phyloP scores from a whole-genome alignment of 2,329 filamentous ascomycete genomes.

The Aspergillaceae sp. region DNA sequence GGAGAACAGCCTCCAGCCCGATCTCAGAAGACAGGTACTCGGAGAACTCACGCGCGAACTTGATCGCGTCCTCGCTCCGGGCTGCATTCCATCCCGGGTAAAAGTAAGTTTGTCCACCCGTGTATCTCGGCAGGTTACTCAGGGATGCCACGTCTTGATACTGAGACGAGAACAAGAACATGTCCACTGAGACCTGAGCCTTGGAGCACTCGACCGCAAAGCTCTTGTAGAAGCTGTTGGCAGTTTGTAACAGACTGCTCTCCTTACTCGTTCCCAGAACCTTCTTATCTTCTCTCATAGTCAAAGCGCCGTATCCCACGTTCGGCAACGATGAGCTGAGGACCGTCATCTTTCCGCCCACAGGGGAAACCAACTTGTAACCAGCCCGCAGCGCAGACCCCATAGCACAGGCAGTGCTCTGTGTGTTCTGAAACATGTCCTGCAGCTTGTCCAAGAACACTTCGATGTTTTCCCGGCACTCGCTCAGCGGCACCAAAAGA shows the following conservation, averaged over 20 bases:
- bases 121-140: conserved; percentile 91
- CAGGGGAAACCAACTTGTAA: conserved; percentile 88
- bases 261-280: conserved; percentile 90
- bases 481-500: conserved; percentile 77
- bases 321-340: conserved; percentile 86
- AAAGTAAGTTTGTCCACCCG: conserved; percentile 95
- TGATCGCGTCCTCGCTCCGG: conserved; percentile 88
- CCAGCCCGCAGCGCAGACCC: conserved; percentile 85
- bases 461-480: conserved; percentile 86
- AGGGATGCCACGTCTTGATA: conserved; percentile 97
- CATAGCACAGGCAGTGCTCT: conserved; percentile 85
- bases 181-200: conserved; percentile 95
- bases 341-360: conserved; percentile 91
- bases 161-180: conserved; percentile 93
- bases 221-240: conserved; percentile 96
- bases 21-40: conserved; percentile 97
- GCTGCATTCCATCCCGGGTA: conserved; percentile 97
- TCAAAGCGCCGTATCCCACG: conserved; percentile 77
- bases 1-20: conserved; percentile 87
- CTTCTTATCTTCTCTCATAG: conserved; percentile 95
- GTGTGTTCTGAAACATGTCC: conserved; percentile 92
- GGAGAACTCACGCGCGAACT: conserved; percentile 93
- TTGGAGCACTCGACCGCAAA: conserved; percentile 99
- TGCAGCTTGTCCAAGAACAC: conserved; percentile 84
- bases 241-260: conserved; percentile 75